Evolutionary conservation across 2,329 filamentous ascomycete genomes (phyloP).

Genomic region (Aspergillus tanneri): DNA sequence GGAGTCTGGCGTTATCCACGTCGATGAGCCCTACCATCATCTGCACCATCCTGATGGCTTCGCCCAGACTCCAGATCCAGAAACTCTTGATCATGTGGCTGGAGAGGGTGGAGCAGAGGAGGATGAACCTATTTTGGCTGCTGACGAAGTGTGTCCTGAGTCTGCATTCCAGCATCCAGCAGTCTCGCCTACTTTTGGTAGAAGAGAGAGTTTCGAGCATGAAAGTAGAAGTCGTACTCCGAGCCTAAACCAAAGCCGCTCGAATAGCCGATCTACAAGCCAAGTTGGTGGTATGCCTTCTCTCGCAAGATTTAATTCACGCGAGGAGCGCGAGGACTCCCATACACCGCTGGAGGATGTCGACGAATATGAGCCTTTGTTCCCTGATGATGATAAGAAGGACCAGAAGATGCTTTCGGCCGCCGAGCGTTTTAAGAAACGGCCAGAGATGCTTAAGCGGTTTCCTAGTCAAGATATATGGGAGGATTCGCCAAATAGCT

Average conservation of each 20-base stretch:
- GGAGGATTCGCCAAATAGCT: conserved; percentile 90
- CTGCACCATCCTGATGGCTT: conserved; percentile 50
- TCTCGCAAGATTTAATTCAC: conserved; percentile 55
- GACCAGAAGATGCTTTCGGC: conserved; percentile 53
- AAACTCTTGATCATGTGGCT: conserved; percentile 48
- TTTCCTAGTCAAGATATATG: conserved; percentile 96
- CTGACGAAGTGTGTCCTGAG: conserved; percentile 75
- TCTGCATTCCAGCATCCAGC: conserved; percentile 73
- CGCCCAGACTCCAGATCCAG: conserved; percentile 49
- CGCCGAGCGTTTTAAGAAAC: conserved; percentile 56
- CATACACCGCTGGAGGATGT: conserved; percentile 79
- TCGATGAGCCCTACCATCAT: conserved; percentile 63
- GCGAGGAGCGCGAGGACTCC: conserved; percentile 52
- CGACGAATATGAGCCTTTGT: conserved; percentile 92
- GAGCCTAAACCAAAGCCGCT: conserved; percentile 60
- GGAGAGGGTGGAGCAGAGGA: conserved; percentile 57
- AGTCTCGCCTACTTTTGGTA: conserved; percentile 70
- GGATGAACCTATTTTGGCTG: conserved; percentile 78
- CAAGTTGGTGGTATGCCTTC: conserved; percentile 58
- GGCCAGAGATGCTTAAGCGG: conserved; percentile 56
- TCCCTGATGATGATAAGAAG: conserved; percentile 72
- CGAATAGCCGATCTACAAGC: conserved; percentile 63
- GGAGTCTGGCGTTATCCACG: conserved; percentile 62
- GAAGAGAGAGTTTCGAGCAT: conserved; percentile 58
- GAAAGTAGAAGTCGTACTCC: conserved; percentile 52